phyloP scores from a whole-genome alignment of 2,329 filamentous ascomycete genomes.

The Penicillium sp. region DNA sequence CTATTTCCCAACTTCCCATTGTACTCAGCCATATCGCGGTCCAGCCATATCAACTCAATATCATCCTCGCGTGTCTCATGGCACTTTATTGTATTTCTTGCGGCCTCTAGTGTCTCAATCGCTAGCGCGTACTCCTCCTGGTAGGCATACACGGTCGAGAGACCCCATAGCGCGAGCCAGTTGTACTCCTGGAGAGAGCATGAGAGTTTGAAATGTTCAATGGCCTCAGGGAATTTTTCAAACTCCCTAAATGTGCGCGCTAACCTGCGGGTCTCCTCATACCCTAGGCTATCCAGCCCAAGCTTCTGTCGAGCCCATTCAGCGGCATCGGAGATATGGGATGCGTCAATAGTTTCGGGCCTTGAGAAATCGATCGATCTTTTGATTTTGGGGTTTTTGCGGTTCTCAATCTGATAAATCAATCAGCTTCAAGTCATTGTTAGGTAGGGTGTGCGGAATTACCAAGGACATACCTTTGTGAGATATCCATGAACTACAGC shows the following conservation, averaged over 20 bases:
- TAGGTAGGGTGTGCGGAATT: not conserved
- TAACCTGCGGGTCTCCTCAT: conserved; percentile 16
- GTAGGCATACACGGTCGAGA: conserved; percentile 12
- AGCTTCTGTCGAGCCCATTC: conserved; percentile 12
- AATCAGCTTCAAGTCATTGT: not conserved
- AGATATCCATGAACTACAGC: conserved; percentile 4
- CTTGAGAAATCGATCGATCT: not conserved
- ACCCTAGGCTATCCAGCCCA: conserved; percentile 9
- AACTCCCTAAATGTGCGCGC: conserved; percentile 15
- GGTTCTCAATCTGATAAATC: conserved; percentile 6
- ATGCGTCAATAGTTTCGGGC: not conserved
- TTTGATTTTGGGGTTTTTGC: conserved; percentile 2
- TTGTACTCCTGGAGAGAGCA: conserved; percentile 12
- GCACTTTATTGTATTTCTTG: not conserved
- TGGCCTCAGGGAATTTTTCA: conserved; percentile 11
- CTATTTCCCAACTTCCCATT: conserved; percentile 1
- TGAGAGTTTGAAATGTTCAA: conserved; percentile 16
- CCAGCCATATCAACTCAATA: not conserved
- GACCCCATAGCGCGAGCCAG: conserved; percentile 18
- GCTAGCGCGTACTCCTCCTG: conserved; percentile 6
- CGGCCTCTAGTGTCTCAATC: conserved; percentile 1
- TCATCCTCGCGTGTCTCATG: not conserved
- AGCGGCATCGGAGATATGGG: conserved; percentile 9
- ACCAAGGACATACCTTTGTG: conserved; percentile 3
- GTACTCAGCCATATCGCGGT: conserved; percentile 8